Conservation (phyloP, 805 yeast genomes). For the Grigorovia humatica region DNA sequence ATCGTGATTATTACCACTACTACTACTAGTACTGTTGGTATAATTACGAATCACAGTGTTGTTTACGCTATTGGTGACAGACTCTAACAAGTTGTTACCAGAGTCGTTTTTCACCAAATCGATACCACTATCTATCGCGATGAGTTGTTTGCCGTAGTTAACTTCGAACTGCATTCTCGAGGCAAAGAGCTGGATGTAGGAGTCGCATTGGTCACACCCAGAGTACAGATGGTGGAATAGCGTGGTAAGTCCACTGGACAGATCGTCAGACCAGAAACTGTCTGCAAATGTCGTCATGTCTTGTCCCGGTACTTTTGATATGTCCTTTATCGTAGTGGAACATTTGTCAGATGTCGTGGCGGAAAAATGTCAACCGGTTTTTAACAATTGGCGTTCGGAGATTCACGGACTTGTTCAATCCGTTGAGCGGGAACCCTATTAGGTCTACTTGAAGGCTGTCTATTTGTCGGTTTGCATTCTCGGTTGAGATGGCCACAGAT, state of each 20-base stretch:
- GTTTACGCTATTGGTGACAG: conserved; percentile 2
- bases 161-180: conserved; percentile 66
- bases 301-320: background rate
- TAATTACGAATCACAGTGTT: background rate
- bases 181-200: conserved; percentile 53
- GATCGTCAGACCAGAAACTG: conserved; percentile 68
- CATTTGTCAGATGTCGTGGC: too few relatives aligned
- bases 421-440: too few relatives aligned
- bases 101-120: conserved; percentile 8
- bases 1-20: background rate
- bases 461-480: too few relatives aligned
- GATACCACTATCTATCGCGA: conserved; percentile 14
- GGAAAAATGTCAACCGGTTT: too few relatives aligned
- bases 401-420: too few relatives aligned
- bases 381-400: too few relatives aligned
- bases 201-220: conserved; percentile 63
- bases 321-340: too few relatives aligned
- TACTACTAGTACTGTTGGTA: background rate
- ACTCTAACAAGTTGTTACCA: conserved; percentile 12
- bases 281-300: conserved; percentile 50
- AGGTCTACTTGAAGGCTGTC: too few relatives aligned
- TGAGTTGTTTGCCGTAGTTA: conserved; percentile 48
- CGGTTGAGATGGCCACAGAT: too few relatives aligned
- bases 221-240: conserved; percentile 44
- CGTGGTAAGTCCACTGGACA: conserved; percentile 41